phyloP scores from a whole-genome alignment of 345 rosid genomes.

The Iberis pinnata region DNA sequence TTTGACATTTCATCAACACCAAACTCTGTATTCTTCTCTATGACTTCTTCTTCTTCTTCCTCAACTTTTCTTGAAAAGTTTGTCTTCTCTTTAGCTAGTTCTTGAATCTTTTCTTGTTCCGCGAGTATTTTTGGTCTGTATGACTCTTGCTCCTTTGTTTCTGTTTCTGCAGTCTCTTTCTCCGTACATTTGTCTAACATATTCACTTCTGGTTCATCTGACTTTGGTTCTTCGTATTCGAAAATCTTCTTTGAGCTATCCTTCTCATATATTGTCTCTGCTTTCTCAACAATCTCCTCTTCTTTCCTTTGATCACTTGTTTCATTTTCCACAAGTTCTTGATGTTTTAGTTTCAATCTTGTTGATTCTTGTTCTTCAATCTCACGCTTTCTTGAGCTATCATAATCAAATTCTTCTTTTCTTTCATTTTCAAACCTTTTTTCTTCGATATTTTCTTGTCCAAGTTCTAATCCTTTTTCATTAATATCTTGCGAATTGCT shows the following conservation, averaged over 20 bases:
- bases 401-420: not conserved
- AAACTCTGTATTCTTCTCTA: constrained; percentile 9
- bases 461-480: no score
- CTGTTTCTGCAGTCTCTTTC: constrained; percentile 6
- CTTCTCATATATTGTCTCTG: constrained; percentile 2
- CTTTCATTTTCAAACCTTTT: not conserved
- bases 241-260: constrained; percentile 9
- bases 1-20: constrained; percentile 8
- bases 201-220: no score
- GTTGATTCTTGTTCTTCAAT: no score
- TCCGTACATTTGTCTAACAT: no score
- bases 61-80: not conserved
- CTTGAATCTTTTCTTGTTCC: constrained; percentile 1
- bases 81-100: constrained; percentile 2
- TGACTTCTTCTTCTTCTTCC: not conserved
- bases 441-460: no score
- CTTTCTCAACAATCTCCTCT: not conserved
- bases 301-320: constrained; percentile 6
- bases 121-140: constrained; percentile 3
- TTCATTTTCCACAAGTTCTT: not conserved
- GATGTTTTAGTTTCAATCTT: not conserved
- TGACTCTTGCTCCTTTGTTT: constrained; percentile 19
- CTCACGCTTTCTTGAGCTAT: not conserved
- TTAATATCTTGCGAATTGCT: not conserved
- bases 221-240: not conserved